Evolutionary conservation across 164 flowering plant species (phyloP).

Genomic region (Houttuynia cordata): DNA sequence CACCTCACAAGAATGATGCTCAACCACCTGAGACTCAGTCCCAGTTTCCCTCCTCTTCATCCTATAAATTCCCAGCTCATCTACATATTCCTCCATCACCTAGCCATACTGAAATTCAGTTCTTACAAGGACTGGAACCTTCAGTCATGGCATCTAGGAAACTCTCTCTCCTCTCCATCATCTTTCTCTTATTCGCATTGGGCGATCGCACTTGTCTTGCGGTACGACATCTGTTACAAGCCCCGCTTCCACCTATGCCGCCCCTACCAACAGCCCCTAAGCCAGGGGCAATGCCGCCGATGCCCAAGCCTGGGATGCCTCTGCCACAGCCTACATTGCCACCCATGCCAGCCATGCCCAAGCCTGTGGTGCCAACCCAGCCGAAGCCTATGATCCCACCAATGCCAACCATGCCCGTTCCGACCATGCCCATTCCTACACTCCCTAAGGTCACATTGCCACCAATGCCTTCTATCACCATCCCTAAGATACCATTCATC

Average conservation of each 20-base stretch:
- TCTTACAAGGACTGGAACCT: background rate
- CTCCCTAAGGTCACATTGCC: slow-evolving; percentile 1
- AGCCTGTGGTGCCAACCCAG: no score
- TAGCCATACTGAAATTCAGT: no score
- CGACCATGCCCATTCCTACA: slow-evolving; percentile 1
- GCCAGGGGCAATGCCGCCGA: no score
- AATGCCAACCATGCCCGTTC: no score
- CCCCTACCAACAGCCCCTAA: background rate
- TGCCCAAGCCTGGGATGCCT: background rate
- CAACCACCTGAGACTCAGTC: no score
- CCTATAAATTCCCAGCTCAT: no score
- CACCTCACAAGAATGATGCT: no score
- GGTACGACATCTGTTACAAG: slow-evolving; percentile 2
- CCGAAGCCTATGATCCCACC: no score
- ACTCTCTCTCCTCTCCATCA: background rate
- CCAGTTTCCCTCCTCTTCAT: no score
- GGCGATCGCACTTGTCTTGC: background rate
- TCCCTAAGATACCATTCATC: background rate
- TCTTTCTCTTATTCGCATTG: background rate
- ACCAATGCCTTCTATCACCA: slow-evolving; percentile 2
- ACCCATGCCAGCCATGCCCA: slow-evolving; percentile 1
- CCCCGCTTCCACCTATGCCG: background rate
- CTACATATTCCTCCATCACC: no score
- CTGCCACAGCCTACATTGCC: slow-evolving; percentile 1
- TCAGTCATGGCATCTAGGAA: background rate